These are phyloP conservation scores for Ceratonia siliqua DNA, from an alignment of 306 rosid genomes.

Conservation along the genomic window DNA sequence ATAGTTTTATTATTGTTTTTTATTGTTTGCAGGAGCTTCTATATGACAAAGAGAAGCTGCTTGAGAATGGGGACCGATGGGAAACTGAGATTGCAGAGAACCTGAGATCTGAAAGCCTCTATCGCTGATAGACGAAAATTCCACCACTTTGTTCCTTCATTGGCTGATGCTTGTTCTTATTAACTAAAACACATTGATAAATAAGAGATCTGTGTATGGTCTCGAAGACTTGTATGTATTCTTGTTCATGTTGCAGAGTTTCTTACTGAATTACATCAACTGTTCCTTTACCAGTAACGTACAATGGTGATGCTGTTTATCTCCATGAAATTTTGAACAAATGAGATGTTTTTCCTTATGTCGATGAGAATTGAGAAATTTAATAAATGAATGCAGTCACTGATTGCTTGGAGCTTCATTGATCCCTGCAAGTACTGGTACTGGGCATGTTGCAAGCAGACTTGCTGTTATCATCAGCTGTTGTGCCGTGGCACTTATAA, in stretches of 20 bases:
- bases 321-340: constrained; percentile 37
- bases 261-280: not conserved
- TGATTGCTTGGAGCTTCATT: too few relatives aligned
- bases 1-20: not conserved
- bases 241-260: not conserved
- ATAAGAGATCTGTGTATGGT: constrained; percentile 44
- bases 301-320: constrained; percentile 2
- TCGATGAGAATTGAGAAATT: constrained; percentile 13
- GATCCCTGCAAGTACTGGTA: not conserved
- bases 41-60: constrained; percentile 97
- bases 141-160: constrained; percentile 6
- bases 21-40: constrained; percentile 80
- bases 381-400: too few relatives aligned
- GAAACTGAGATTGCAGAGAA: constrained; percentile 98
- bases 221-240: constrained; percentile 28
- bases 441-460: not conserved
- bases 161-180: constrained; percentile 21
- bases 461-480: too few relatives aligned
- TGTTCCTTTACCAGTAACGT: not conserved
- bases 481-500: too few relatives aligned
- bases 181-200: constrained; percentile 32
- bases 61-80: constrained; percentile 98
- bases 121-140: constrained; percentile 79
- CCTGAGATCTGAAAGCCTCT: constrained; percentile 95
- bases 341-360: not conserved